Percentiles rank a stretch among this genome's conserved stretches.
These are phyloP conservation scores for Lipomyces oligophaga DNA, from an alignment of 805 yeast species.

Conservation along the genomic window DNA sequence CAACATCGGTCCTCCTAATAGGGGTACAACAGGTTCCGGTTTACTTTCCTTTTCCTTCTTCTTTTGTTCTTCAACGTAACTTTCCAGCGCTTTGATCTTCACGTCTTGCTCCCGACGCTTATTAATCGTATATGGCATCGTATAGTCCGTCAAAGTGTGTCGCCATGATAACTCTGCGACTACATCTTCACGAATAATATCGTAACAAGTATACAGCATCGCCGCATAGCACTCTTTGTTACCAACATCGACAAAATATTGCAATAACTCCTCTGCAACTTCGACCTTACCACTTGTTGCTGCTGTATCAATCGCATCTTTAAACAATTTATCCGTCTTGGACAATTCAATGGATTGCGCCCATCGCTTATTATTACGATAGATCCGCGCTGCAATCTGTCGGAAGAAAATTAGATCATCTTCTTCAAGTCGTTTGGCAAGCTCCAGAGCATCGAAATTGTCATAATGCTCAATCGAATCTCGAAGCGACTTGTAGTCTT, in stretches of 20 bases:
- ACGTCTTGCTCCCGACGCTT: conserved; percentile 74
- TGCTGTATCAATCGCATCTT: conserved; percentile 90
- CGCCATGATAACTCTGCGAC: conserved; percentile 91
- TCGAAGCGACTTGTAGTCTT: conserved; percentile 85
- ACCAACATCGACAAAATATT: conserved; percentile 93
- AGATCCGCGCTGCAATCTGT: conserved; percentile 90
- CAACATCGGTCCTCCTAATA: conserved; percentile 39
- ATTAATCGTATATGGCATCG: conserved; percentile 88
- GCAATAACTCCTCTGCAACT: conserved; percentile 81
- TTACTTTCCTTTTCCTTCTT: conserved; percentile 46
- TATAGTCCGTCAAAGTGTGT: conserved; percentile 73
- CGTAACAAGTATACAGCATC: conserved; percentile 79
- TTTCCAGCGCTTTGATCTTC: conserved; percentile 58
- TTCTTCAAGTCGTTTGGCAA: conserved; percentile 89
- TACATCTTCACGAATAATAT: conserved; percentile 70
- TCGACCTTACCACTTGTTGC: conserved; percentile 72
- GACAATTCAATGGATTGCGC: conserved; percentile 80
- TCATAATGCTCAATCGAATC: conserved; percentile 85
- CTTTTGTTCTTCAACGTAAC: conserved; percentile 67
- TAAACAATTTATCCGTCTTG: conserved; percentile 91
- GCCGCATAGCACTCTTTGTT: conserved; percentile 94
- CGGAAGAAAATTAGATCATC: conserved; percentile 90
- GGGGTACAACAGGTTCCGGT: conserved; percentile 46
- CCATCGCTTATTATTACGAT: conserved; percentile 93
- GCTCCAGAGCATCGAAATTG: conserved; percentile 84